A percentile compares a stretch with the other conserved stretches of the same genome.
These are phyloP conservation scores for Porpolomopsis calyptriformis DNA, from an alignment of 768 basidiomycete genomes.

Conservation along the genomic window DNA sequence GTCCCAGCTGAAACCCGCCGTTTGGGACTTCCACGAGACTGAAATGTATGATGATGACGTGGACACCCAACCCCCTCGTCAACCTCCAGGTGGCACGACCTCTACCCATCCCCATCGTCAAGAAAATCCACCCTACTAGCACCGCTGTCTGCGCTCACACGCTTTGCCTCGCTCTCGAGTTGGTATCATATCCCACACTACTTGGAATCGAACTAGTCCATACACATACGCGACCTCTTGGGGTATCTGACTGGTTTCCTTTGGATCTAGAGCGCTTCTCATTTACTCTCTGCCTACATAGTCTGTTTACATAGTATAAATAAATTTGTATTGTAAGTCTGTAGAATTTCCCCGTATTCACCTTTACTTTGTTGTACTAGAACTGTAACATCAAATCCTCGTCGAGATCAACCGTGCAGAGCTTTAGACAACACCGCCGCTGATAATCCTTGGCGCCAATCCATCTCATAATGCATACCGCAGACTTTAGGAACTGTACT, in stretches of 20 bases:
- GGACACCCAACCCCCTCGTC: background rate
- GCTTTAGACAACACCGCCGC: no score
- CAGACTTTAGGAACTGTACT: no score
- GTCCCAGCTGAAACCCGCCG: slow-evolving; percentile 29
- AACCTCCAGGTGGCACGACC: background rate
- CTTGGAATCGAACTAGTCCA: background rate
- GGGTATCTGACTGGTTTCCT: no score
- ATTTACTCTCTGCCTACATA: background rate
- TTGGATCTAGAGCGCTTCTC: background rate
- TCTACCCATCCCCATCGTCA: background rate
- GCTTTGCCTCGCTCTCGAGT: slow-evolving; percentile 5
- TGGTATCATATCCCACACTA: no score
- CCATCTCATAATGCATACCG: no score
- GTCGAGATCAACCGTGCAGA: no score
- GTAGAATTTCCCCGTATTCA: no score
- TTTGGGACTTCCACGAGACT: slow-evolving; percentile 12
- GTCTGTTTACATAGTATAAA: background rate
- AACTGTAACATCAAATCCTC: no score
- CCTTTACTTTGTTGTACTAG: no score
- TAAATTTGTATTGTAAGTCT: no score
- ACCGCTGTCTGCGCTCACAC: background rate
- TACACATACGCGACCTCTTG: no score
- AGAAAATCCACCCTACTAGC: background rate
- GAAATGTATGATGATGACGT: background rate
- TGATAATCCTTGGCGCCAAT: no score